Base-by-base conservation (phyloP, 176 grass and related monocot genomes). In the Rhynchospora pubera region DNA sequence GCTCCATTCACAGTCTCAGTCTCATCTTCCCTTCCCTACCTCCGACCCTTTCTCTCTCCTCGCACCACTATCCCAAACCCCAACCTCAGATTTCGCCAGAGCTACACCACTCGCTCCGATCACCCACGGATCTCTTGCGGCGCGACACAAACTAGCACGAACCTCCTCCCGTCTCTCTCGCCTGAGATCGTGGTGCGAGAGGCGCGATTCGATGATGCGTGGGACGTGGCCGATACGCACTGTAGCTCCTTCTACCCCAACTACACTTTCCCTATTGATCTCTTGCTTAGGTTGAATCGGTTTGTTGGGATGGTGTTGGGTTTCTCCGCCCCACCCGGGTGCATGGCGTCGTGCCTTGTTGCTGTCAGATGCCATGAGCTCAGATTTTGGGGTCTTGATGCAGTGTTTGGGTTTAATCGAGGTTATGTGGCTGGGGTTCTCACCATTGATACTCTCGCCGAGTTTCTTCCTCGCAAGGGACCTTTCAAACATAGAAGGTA, bases 191-290 rank as follows among this genome's bases (percentile, higher is more conserved):
- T 91, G 1, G 85, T 98, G 56, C 87, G 90, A 44, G 96, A 99
- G 60, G 96, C 92, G 12, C 78, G 92, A 55, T 32, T 93, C 7
- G 92, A 95, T 79, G 96, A 99, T 67, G 92, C 89, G 56, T 99
- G 96, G 96, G 89, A 99, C 84, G 96, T 99, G 57, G 92, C 96
- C 4, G 96, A 99, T 86, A 95, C 96, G 15, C 96, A 95, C 65
- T 99, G 96, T 67, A 87, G 96, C 64, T 94, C 92, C 2, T 99
- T 99, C 84, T 99, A 94, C 69, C 96, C 96, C 1, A 89, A 86
- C 18, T 95, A 93, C 82, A 85, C 84, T 16, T 99, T 99, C 59
- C 96, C 96, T 0, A 8, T 94, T 18, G 96, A 99, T 91, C 88
- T 99, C 50, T 66, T 93, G 78, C 87, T 99, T 28, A 82, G 92